Conservation (phyloP, 2,329 filamentous ascomycete species). For the Drechmeria coniospora region DNA sequence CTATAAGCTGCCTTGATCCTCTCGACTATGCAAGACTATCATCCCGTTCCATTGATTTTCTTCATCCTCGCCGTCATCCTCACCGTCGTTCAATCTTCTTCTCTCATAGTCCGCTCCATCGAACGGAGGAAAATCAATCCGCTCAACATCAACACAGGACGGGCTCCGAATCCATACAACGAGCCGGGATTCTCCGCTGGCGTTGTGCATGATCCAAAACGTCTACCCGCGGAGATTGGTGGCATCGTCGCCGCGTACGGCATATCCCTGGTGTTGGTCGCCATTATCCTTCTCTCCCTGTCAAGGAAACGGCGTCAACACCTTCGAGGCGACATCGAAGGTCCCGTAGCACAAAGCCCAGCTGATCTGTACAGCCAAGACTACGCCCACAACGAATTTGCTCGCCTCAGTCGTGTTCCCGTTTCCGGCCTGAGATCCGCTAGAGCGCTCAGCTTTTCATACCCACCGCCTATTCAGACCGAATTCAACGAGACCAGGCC, state of each 20-base stretch:
- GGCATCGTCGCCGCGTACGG: constrained; percentile 77
- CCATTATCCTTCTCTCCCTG: constrained; percentile 47
- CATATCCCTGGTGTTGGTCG: constrained; percentile 58
- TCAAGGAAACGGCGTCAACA: constrained; percentile 38
- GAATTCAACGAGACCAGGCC: constrained; percentile 16
- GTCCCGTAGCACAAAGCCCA: constrained; percentile 25
- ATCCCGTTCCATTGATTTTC: no score
- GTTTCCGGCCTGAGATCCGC: constrained; percentile 9
- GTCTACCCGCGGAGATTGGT: constrained; percentile 68
- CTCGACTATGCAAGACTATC: no score
- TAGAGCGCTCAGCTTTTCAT: constrained; percentile 32
- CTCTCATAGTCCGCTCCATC: constrained; percentile 5
- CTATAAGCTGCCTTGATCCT: no score
- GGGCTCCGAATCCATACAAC: constrained; percentile 41
- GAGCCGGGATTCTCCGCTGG: constrained; percentile 42
- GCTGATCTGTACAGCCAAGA: constrained; percentile 10
- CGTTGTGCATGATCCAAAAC: constrained; percentile 43
- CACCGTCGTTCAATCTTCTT: no score
- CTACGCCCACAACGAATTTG: constrained; percentile 4
- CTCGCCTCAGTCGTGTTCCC: background rate
- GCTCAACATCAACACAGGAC: constrained; percentile 27
- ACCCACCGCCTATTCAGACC: constrained; percentile 27
- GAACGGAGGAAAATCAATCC: constrained; percentile 15
- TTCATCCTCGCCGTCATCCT: no score
- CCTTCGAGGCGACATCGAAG: constrained; percentile 35